These are phyloP conservation scores for Gelatoporia subvermispora DNA, from an alignment of 768 basidiomycete species.

Conservation along the genomic window DNA sequence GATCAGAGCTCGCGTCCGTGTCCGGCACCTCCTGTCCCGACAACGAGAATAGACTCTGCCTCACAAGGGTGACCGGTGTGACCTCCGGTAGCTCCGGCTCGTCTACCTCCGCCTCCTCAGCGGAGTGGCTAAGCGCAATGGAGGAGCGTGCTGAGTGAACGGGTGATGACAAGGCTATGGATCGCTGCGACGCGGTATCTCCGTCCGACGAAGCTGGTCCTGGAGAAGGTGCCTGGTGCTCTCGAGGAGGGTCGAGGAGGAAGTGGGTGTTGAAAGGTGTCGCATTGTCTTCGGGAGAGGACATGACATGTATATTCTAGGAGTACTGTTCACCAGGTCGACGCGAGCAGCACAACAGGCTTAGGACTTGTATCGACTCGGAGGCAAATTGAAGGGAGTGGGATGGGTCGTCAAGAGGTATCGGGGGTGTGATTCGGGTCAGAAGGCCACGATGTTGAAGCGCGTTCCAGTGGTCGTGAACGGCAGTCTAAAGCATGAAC, in stretches of 20 bases:
- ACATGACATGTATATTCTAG: constrained; percentile 3
- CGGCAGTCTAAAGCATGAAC: too few species aligned
- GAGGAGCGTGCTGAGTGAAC: constrained; percentile 42
- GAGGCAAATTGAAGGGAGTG: too few species aligned
- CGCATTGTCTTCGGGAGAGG: constrained; percentile 12
- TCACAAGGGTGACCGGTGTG: constrained; percentile 17
- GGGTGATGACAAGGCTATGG: constrained; percentile 70
- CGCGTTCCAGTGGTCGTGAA: too few species aligned
- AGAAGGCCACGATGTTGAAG: too few species aligned
- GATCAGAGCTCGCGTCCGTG: constrained; percentile 45
- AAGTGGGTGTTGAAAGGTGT: constrained; percentile 17
- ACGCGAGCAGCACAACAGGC: too few species aligned
- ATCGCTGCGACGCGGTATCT: constrained; percentile 76
- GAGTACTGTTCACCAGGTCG: too few species aligned
- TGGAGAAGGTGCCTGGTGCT: constrained; percentile 4
- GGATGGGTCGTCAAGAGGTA: too few species aligned
- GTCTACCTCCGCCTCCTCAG: constrained; percentile 3
- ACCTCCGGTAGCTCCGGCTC: constrained; percentile 14
- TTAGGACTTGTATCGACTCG: too few species aligned
- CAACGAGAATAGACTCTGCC: constrained; percentile 17
- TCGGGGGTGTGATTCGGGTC: too few species aligned
- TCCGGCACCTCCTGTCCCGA: constrained; percentile 28
- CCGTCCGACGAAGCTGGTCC: constrained; percentile 37
- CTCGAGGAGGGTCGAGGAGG: constrained; percentile 13
- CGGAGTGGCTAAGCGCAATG: constrained; percentile 13